Base-by-base conservation (phyloP, 805 yeast genomes). In the Zygosaccharomyces pseudorouxii region DNA sequence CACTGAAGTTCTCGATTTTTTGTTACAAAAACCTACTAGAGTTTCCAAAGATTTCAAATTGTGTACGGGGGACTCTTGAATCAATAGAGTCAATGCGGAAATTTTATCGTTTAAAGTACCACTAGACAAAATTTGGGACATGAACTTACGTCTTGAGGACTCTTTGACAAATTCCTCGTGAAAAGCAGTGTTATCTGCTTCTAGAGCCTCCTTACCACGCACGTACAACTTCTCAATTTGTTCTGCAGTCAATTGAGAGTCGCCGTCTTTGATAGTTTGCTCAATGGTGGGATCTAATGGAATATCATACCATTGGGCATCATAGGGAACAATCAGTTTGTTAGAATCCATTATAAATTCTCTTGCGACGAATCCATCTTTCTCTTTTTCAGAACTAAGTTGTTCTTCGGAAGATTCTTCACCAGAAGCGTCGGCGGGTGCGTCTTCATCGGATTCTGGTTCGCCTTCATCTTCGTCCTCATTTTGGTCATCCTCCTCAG, bases 31-130 rank as follows among this genome's bases (percentile, higher is more conserved):
- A 4, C 80, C 76, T 53, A 86, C 64, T 54, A 93, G 70, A 33
- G 84, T 84, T 55, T 88, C 96, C 49, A 93, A 73, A 0, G 96
- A 88, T 64, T 88, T 86, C 45, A 83, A 62, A 57, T 92, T 86
- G 64, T 93, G 98, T 47, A 89, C 65, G 5, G 99, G 99, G 2
- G 97, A 90, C 71, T 93, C 98, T 65, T 93, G 98, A 42, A 90
- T 79, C 63, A 93, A 74, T 63, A 93, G 79, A 0, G 99, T 92
- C 62, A 93, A 76, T 0, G 99, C 97, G 42, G 96, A 87, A 47
- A 93, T 86, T 71, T 93, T 89, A 83, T 93, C 99, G 59, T 82
- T 84, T 58, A 92, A 75, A 0, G 99, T 93, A 86, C 99, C 99
- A 56, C 81, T 84, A 5, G 89, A 76, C 60, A 93, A 77, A 57